Conservation (phyloP, 2,329 filamentous ascomycete genomes). For the Metarhizium anisopliae region DNA sequence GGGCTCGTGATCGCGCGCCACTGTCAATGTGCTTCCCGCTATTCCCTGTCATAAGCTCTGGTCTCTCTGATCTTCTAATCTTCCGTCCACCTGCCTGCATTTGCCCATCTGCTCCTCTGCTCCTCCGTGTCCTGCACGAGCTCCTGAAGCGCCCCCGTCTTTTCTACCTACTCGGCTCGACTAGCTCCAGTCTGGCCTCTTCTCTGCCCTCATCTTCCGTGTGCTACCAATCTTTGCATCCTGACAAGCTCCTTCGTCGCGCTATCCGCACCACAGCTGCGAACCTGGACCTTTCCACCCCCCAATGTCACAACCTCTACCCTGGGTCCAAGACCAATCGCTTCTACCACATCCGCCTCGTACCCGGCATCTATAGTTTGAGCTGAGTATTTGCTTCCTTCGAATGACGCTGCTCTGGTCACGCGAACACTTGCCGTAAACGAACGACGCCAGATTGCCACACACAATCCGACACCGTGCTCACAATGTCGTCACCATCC, state of each 20-base stretch:
- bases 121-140: neutral
- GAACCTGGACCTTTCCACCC: slow-evolving; percentile 1
- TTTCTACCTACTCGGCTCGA: no score
- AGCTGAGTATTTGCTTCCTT: neutral
- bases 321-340: neutral
- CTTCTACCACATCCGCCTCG: neutral
- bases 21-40: neutral
- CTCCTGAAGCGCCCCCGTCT: neutral
- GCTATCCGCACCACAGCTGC: neutral
- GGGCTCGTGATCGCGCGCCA: neutral
- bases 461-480: neutral
- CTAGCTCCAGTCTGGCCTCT: neutral
- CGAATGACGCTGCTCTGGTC: neutral
- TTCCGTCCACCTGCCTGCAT: neutral
- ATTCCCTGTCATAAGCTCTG: neutral
- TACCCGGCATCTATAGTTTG: neutral
- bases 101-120: neutral
- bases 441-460: neutral
- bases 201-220: neutral
- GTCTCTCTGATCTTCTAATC: neutral
- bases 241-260: neutral
- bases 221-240: neutral
- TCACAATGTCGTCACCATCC: slow-evolving; percentile 51
- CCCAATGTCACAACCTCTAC: slow-evolving; percentile 3
- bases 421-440: slow-evolving; percentile 1